Percentiles rank a stretch among this genome's conserved stretches.
These are phyloP conservation scores for Ceratonia siliqua DNA, from an alignment of 306 rosid genomes.

Conservation along the genomic window DNA sequence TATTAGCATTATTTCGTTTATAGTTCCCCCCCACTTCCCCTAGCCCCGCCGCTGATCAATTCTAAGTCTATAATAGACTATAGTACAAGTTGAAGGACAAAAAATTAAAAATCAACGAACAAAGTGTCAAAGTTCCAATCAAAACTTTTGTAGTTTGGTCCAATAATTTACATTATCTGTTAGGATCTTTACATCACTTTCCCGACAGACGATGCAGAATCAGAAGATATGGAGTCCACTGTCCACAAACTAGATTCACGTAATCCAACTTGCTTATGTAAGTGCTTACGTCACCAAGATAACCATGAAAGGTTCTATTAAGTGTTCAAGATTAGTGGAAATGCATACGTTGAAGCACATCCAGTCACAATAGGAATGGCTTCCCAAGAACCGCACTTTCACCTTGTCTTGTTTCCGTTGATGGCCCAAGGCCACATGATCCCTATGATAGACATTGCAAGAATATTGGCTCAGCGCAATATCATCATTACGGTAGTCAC, in stretches of 20 bases:
- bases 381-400: constrained; percentile 40
- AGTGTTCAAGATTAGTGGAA: neutral
- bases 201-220: no score
- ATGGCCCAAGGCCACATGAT: constrained; percentile 95
- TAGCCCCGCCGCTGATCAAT: no score
- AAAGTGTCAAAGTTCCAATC: no score
- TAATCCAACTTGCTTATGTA: neutral
- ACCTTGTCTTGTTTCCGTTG: constrained; percentile 66
- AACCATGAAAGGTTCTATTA: neutral
- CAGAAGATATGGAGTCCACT: neutral
- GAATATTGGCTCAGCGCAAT: constrained; percentile 50
- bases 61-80: no score
- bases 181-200: no score
- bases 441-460: constrained; percentile 82
- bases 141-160: no score
- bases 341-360: neutral
- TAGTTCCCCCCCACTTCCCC: no score
- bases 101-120: no score
- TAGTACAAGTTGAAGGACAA: no score
- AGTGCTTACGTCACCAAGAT: constrained; percentile 11
- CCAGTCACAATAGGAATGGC: constrained; percentile 32
- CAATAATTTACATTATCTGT: no score
- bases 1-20: no score
- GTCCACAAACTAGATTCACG: neutral
- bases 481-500: constrained; percentile 60